phyloP scores from a whole-genome alignment of 495 filamentous ascomycete genomes.

The Hypoxylon cercidicola region DNA sequence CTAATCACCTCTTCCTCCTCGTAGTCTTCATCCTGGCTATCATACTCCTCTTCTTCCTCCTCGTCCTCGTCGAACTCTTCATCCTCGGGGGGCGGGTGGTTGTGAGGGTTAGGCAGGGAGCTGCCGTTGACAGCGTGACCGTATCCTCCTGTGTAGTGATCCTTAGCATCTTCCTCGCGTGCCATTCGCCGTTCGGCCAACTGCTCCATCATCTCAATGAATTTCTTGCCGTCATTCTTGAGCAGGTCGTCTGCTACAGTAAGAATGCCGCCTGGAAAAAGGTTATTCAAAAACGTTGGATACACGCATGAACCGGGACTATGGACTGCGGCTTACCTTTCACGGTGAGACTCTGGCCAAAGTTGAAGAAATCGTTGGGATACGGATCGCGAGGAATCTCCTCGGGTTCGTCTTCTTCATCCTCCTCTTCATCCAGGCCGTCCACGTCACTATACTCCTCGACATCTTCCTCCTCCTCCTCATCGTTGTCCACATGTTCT shows the following conservation, averaged over 20 bases:
- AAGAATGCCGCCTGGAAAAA: conserved; percentile 85
- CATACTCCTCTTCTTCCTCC: conserved; percentile 89
- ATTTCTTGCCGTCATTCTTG: conserved; percentile 99
- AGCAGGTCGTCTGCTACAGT: conserved; percentile 98
- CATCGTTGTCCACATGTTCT: conserved; percentile 68
- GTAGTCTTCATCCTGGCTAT: conserved; percentile 87
- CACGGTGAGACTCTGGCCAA: conserved; percentile 95
- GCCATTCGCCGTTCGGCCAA: conserved; percentile 97
- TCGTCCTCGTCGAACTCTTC: conserved; percentile 81
- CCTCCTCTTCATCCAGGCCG: conserved; percentile 72
- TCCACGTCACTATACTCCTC: conserved; percentile 65
- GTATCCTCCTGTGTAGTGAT: conserved; percentile 72
- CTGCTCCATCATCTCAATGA: conserved; percentile 99
- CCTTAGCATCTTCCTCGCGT: conserved; percentile 90
- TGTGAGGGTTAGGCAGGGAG: conserved; percentile 55
- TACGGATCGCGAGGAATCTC: conserved; percentile 72
- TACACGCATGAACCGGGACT: conserved; percentile 43
- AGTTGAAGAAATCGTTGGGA: conserved; percentile 88
- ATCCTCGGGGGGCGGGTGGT: conserved; percentile 68
- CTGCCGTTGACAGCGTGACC: conserved; percentile 58
- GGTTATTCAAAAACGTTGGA: conserved; percentile 46
- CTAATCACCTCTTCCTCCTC: conserved; percentile 85
- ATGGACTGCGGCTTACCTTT: conserved; percentile 73
- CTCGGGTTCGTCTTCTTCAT: conserved; percentile 66
- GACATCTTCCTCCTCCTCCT: conserved; percentile 70